Conservation (phyloP, 1,139 yeast species). For the Hyphopichia burtonii region DNA sequence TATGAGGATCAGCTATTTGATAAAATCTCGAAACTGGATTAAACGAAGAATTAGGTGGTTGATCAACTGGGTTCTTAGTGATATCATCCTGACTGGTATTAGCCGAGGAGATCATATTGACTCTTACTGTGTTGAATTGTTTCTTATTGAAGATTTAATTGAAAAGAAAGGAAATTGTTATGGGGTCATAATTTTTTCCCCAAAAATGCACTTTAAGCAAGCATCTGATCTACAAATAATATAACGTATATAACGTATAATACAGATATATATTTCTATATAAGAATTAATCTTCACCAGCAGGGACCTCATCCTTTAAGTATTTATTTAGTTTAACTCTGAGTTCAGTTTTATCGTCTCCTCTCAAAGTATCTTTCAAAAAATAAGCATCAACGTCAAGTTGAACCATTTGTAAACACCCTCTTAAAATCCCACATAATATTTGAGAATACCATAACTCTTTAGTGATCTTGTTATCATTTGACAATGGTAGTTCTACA, state of each 20-base stretch:
- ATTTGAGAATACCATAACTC: conserved; percentile 93
- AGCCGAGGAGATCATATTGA: not conserved
- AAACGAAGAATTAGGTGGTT: not conserved
- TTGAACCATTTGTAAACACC: conserved; percentile 95
- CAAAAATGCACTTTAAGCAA: too few species aligned
- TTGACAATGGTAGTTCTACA: conserved; percentile 77
- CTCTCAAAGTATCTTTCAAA: conserved; percentile 77
- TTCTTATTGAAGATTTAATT: too few species aligned
- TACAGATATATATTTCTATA: not conserved
- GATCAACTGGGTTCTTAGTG: not conserved
- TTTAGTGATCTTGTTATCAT: conserved; percentile 61
- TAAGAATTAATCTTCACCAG: conserved; percentile 74
- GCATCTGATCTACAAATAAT: too few species aligned
- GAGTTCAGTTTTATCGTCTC: conserved; percentile 80
- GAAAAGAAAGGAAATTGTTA: too few species aligned
- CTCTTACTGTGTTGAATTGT: too few species aligned
- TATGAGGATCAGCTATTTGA: not conserved
- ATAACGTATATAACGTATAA: too few species aligned
- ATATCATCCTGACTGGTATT: conserved; percentile 1
- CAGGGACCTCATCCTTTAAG: conserved; percentile 92
- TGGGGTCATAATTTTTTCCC: not conserved
- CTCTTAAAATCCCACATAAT: conserved; percentile 84
- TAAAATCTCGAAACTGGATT: conserved; percentile 1
- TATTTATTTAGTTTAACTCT: conserved; percentile 69
- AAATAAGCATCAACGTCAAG: conserved; percentile 84